Evolutionary conservation across 805 yeast genomes (phyloP), one percentile per base, ranked within the genome.

Genomic region (Candida maris): DNA sequence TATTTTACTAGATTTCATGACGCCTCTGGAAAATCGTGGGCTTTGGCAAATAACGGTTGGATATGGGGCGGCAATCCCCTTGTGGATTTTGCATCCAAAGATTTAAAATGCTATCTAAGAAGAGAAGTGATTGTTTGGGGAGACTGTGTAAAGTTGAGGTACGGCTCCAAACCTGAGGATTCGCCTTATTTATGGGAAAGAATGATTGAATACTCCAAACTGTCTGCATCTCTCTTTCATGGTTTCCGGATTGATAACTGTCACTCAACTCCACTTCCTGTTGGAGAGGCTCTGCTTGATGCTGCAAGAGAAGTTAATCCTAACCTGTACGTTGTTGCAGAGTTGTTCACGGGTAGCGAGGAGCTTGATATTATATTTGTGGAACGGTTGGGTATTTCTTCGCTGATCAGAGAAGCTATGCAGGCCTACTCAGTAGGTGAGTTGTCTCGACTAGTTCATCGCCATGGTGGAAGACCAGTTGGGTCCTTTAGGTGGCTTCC

Each of bases 81-180:
- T 39, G 82, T 86, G 3, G 97, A 91, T 62, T 91, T 91, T 71
- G 98, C 97, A 0, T 83, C 95, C 0, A 60, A 71, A 19, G 50
- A 79, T 37, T 78, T 95, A 4, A 82, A 77, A 53, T 89, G 94
- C 4, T 91, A 93, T 55, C 62, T 91, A 33, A 71, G 95, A 35
- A 75, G 98, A 56, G 96, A 91, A 59, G 95, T 91, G 9, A 88
- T 91, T 48, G 85, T 91, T 18, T 91, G 98, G 98, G 93, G 96
- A 3, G 98, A 91, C 57, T 91, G 98, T 68, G 89, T 91, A 38
- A 91, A 91, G 58, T 67, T 91, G 45, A 73, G 98, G 41, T 91
- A 88, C 57, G 98, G 97, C 3, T 43, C 63, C 0, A 64, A 69
- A 4, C 85, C 84, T 1, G 74, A 78, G 38, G 97, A 91, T 56